phyloP scores from a whole-genome alignment of 192 early-diverging fungal species.

The Rhizoclosmatium sp. region DNA sequence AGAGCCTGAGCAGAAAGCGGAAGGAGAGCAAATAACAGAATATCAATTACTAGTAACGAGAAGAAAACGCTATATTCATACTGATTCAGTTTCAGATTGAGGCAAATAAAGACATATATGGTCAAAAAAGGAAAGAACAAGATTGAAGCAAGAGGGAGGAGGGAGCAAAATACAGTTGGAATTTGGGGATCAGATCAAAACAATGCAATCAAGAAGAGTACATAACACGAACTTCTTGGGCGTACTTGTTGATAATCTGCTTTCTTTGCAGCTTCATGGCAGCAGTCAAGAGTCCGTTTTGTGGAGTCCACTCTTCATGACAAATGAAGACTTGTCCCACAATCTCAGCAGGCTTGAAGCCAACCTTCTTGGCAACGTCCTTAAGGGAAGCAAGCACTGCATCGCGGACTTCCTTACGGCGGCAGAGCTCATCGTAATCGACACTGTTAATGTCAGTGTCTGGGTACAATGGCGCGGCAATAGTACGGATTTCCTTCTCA shows the following conservation, averaged over 20 bases:
- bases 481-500: slow-evolving; percentile 54
- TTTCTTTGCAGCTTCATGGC: slow-evolving; percentile 91
- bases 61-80: no score
- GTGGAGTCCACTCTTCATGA: slow-evolving; percentile 89
- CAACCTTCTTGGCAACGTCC: slow-evolving; percentile 64
- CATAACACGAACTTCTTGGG: slow-evolving; percentile 22
- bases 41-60: no score
- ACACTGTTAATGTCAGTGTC: slow-evolving; percentile 42
- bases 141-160: neutral
- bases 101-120: slow-evolving; percentile 23
- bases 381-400: slow-evolving; percentile 64
- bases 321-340: slow-evolving; percentile 71
- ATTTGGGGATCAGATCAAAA: no score
- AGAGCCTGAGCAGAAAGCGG: no score
- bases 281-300: slow-evolving; percentile 85
- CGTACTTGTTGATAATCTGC: slow-evolving; percentile 75
- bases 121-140: neutral
- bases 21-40: no score
- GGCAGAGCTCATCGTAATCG: slow-evolving; percentile 51
- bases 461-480: neutral
- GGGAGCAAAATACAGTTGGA: no score
- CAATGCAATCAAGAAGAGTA: slow-evolving; percentile 4
- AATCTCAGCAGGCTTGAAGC: slow-evolving; percentile 79
- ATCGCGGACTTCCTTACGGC: slow-evolving; percentile 38
- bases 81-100: no score